Conservation (phyloP, 2,329 filamentous ascomycete species). For the Aureobasidium uvarum region DNA sequence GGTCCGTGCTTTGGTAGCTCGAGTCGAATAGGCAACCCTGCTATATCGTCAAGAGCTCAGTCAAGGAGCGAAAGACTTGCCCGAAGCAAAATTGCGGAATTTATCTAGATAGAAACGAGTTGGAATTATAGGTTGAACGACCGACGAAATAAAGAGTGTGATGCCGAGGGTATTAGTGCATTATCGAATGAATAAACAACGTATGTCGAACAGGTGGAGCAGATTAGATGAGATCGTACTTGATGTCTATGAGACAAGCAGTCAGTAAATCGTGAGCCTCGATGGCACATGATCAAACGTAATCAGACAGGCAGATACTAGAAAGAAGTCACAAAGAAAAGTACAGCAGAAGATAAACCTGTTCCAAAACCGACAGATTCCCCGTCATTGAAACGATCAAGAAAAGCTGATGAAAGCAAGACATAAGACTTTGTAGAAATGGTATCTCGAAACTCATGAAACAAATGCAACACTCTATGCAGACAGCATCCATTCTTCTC, state of each 20-base stretch:
- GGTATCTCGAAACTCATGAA: neutral
- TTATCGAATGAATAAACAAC: neutral
- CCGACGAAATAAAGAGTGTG: neutral
- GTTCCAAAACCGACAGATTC: too few species aligned
- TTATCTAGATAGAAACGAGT: neutral
- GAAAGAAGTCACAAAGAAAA: neutral
- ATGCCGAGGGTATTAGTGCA: neutral
- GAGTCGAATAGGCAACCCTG: neutral
- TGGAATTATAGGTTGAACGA: neutral
- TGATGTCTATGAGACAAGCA: neutral
- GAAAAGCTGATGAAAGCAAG: neutral
- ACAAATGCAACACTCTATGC: neutral
- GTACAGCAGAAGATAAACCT: neutral
- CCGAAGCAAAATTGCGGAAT: neutral
- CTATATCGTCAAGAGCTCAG: too few species aligned
- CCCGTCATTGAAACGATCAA: neutral
- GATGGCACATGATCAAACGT: neutral
- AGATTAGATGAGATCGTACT: neutral
- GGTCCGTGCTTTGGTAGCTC: neutral
- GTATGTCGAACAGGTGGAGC: neutral
- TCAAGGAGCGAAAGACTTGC: fast-evolving
- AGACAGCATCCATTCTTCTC: neutral
- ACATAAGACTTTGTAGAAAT: neutral
- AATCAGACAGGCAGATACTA: neutral
- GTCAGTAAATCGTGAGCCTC: neutral